Conservation (phyloP, 495 filamentous ascomycete genomes). For the Pyrenula aspistea region DNA sequence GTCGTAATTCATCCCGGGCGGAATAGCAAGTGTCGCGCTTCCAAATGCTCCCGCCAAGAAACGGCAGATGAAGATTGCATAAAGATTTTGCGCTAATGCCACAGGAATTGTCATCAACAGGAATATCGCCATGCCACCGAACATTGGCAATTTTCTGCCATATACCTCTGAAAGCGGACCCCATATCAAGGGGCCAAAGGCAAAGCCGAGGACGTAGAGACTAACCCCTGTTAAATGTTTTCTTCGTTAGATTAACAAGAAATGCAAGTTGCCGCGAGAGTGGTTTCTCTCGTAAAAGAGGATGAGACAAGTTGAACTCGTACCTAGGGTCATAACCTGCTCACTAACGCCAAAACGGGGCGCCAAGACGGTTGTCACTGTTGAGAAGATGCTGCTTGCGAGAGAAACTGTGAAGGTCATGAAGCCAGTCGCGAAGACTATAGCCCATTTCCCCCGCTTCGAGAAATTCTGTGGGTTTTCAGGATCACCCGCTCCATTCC, state of each 20-base stretch:
- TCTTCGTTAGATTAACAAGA: constrained; percentile 34
- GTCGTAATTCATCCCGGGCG: constrained; percentile 48
- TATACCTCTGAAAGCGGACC: constrained; percentile 46
- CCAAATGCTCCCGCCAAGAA: constrained; percentile 53
- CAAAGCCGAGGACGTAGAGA: constrained; percentile 37
- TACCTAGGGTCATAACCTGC: constrained; percentile 32
- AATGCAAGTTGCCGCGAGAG: too few relatives aligned
- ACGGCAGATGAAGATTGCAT: constrained; percentile 47
- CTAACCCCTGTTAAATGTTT: constrained; percentile 26
- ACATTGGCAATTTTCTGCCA: constrained; percentile 43
- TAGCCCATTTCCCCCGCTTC: constrained; percentile 23
- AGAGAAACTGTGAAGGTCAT: constrained; percentile 38
- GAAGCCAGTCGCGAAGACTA: constrained; percentile 21
- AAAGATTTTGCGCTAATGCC: constrained; percentile 44
- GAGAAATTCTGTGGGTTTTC: constrained; percentile 61
- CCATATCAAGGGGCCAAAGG: constrained; percentile 40
- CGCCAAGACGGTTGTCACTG: constrained; percentile 31
- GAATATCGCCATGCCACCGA: constrained; percentile 42
- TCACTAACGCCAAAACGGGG: constrained; percentile 31
- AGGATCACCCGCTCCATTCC: constrained; percentile 51
- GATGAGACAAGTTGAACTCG: too few relatives aligned
- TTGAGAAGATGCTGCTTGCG: constrained; percentile 33
- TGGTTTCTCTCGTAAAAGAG: too few relatives aligned
- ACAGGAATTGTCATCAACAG: constrained; percentile 51
- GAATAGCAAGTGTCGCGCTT: constrained; percentile 48